Conservation (phyloP, 164 flowering plant species). For the Buxus sempervirens region DNA sequence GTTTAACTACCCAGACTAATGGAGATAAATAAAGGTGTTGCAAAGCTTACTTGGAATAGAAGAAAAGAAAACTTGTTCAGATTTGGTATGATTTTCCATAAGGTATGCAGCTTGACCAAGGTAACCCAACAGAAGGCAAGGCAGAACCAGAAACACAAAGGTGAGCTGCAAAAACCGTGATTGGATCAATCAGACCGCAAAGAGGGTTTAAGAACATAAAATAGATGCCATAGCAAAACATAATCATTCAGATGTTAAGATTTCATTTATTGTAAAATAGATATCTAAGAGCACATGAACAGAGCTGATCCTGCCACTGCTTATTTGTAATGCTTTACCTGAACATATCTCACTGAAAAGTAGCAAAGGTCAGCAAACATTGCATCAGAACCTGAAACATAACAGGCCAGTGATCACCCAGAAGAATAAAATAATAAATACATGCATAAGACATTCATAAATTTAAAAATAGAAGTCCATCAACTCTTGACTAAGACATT, state of each 20-base stretch:
- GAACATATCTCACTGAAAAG: constrained; percentile 89
- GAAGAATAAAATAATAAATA: too few relatives aligned
- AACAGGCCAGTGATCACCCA: constrained; percentile 8
- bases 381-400: constrained; percentile 90
- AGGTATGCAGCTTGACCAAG: constrained; percentile 99
- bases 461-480: too few relatives aligned
- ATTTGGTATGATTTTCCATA: constrained; percentile 52
- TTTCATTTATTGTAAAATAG: background rate
- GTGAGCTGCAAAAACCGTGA: constrained; percentile 68
- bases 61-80: constrained; percentile 69
- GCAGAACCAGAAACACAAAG: constrained; percentile 85
- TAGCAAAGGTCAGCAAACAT: constrained; percentile 99
- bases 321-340: constrained; percentile 48
- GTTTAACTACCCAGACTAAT: background rate
- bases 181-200: constrained; percentile 4
- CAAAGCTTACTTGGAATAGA: constrained; percentile 77
- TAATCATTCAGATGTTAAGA: background rate
- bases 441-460: background rate
- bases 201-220: background rate
- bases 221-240: background rate
- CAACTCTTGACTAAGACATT: background rate
- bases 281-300: background rate
- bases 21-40: background rate
- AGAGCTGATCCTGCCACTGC: background rate
- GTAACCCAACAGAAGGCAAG: constrained; percentile 95